Base-by-base conservation (phyloP, 805 yeast species). In the Yarrowia sp. region DNA sequence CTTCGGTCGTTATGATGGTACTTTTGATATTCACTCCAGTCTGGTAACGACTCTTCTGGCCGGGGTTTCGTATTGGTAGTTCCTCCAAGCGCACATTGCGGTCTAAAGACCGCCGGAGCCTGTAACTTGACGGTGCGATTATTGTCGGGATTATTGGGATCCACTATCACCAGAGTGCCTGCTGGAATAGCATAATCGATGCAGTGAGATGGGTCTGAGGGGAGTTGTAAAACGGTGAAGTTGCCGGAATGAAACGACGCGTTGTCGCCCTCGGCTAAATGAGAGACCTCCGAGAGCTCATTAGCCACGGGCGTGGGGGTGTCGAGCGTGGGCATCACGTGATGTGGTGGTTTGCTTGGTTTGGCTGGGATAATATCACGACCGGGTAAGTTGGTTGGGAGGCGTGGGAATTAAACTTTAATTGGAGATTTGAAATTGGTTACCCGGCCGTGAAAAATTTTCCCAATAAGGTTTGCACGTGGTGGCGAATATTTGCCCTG, bases 161-260 rank as follows among this genome's bases (percentile, higher is more conserved):
- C 65, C 32, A 45, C 39, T 13, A 60, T 45, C 47, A 65, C 66
- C 43, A 65, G 28, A 6, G 65, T 65, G 18, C 66, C 66, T 33
- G 66, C 65, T 17, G 66, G 66, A 17, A 65, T 38, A 8, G 63
- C 64, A 35, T 65, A 65, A 28, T 65, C 63, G 10, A 60, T 64
- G 50, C 66, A 65, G 7, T 18, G 44, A 3, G 66, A 44, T 2
- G 65, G 51, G 35, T 44, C 51, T 7, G 61, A 31, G 11, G 61
- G 61, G 14, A 55, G 61, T 28, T 35, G 39, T 4, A 58, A 22
- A 4, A 58, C 35, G n/a, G 64, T 58, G 51, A 58, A 32, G 11
- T 51, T 51, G 13, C 44, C 44, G 7, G 60, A 7, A 4, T 43
- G 39, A 22, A 38, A 36, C 7, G 38, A 6, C 38, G 45, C 11